Base-by-base conservation (phyloP, 495 filamentous ascomycete genomes). In the Xylaria longipes region DNA sequence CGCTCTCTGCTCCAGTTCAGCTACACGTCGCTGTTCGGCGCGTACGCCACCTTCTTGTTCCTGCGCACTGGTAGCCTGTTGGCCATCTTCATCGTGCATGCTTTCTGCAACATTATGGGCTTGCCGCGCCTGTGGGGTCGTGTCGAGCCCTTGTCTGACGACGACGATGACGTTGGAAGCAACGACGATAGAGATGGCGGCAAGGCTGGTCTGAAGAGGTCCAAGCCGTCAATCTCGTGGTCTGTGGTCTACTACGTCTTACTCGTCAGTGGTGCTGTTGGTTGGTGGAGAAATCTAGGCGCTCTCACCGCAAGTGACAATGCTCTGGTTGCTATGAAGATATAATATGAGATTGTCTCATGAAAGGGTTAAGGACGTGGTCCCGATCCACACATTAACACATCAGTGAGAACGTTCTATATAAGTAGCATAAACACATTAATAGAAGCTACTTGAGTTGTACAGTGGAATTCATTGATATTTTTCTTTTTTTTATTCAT, bases 1-100 rank as follows among this genome's bases (percentile, higher is more conserved):
- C 89, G 93, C 56, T 92, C 92, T 1, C 50, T 94, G 25, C 87
- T 98, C 72, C 96, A 99, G 78, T 91, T 99, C 74, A 84, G 87
- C n/a, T 99, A 97, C 77, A 98, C 96, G 5, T 94, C 94, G 22
- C 78, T 98, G 31, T 99, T 99, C 73, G 96, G 96, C 58, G 95
- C 93, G 83, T 97, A 85, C 89, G 95, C 94, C 0, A 92, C 92
- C 4, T 99, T 98, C 73, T 43, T 97, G n/a, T 97, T 92, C 74
- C 77, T 99, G 8, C 90, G 96, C 45, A 96, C 94, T 0, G 95
- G 94, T 0, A 96, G 91, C 27, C 75, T 97, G 45, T 82, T 87
- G 56, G 90, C 92, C 11, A 89, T 90, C 15, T 90, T 95, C 52
- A 74, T 91, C 14, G 90, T 90, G 12, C 96, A 99, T 77, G 87